Evolutionary conservation across 441 rosid species (phyloP).

Genomic region (Pelargonium australe): DNA sequence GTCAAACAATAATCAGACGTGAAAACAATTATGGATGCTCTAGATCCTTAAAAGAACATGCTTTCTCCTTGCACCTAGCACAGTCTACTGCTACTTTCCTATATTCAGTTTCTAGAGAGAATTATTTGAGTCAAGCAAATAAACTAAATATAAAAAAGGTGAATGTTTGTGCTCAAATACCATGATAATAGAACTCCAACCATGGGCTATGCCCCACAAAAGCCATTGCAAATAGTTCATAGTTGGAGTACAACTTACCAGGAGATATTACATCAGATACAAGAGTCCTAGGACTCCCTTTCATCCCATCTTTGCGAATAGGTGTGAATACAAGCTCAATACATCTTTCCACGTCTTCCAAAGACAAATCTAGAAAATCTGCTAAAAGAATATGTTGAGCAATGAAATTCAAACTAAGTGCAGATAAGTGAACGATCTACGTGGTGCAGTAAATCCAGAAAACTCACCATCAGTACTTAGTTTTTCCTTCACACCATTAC

Average conservation of each 20-base stretch:
- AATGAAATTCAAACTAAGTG: slow-evolving; percentile 14
- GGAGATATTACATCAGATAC: slow-evolving; percentile 61
- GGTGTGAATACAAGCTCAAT: slow-evolving; percentile 86
- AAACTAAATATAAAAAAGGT: background rate
- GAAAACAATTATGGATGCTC: background rate
- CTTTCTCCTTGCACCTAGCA: background rate
- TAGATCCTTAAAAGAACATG: background rate
- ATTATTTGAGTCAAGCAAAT: background rate
- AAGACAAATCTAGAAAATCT: slow-evolving; percentile 81
- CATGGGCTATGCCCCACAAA: background rate
- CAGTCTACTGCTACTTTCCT: background rate
- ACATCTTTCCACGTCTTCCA: slow-evolving; percentile 72
- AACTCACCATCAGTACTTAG: slow-evolving; percentile 62
- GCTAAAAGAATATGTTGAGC: slow-evolving; percentile 25
- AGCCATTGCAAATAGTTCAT: slow-evolving; percentile 4
- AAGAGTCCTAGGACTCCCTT: slow-evolving; percentile 63
- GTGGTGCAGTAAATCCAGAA: slow-evolving; percentile 9
- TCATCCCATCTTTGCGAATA: slow-evolving; percentile 72
- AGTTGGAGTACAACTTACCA: slow-evolving; percentile 43
- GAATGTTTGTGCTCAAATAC: background rate
- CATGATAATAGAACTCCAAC: slow-evolving; percentile 1
- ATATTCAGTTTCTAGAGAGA: background rate
- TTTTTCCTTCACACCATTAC: slow-evolving; percentile 57
- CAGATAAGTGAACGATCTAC: slow-evolving; percentile 4
- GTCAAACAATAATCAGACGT: too few relatives aligned